Percentiles rank a stretch among this genome's conserved stretches.
phyloP scores from a whole-genome alignment of 2,329 filamentous ascomycete species.

The Leptographium procerum region DNA sequence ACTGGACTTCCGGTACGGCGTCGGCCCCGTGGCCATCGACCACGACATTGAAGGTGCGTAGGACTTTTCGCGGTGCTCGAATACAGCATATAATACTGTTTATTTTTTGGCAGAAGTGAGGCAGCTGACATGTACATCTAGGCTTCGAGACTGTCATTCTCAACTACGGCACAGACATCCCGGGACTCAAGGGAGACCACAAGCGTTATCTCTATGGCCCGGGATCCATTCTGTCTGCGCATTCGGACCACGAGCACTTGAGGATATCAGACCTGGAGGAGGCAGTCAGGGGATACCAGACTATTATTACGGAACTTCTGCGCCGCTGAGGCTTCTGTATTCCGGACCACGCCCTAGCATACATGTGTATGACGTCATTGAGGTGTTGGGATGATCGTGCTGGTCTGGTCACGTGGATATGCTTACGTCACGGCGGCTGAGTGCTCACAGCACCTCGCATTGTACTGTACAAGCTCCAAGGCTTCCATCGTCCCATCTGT shows the following conservation, averaged over 20 bases:
- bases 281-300: not conserved
- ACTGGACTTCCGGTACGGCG: not conserved
- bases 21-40: not conserved
- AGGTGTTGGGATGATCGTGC: no score
- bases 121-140: not conserved
- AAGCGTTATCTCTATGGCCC: constrained; percentile 3
- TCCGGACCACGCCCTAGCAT: no score
- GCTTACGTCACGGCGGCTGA: no score
- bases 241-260: constrained; percentile 4
- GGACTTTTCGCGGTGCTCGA: no score
- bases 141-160: constrained; percentile 1
- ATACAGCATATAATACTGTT: no score
- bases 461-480: no score
- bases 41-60: not conserved
- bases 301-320: not conserved
- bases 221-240: not conserved
- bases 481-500: no score
- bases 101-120: no score
- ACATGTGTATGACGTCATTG: no score
- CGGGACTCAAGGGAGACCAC: not conserved
- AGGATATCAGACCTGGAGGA: not conserved
- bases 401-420: no score
- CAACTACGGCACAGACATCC: constrained; percentile 5
- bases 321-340: not conserved
- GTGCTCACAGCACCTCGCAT: no score